These are phyloP conservation scores for Phytopythium helicoides DNA, from an alignment of 352 stramenopile genomes.

Conservation along the genomic window DNA sequence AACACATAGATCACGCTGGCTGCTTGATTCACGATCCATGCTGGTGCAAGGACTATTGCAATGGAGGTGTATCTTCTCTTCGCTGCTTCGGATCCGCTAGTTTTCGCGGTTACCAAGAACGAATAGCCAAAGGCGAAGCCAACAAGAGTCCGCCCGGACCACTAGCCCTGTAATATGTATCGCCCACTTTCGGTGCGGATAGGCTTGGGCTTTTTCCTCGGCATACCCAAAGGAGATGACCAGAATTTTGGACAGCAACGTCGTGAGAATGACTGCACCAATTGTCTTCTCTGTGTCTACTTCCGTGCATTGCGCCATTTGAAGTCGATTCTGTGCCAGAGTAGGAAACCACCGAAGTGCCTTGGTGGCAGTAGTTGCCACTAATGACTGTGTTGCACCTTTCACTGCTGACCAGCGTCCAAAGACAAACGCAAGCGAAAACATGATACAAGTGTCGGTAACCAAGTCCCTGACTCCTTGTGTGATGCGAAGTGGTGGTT, in stretches of 20 bases:
- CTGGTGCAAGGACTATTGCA: not conserved
- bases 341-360: not conserved
- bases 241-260: not conserved
- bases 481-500: not conserved
- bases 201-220: not conserved
- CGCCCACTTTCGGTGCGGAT: not conserved
- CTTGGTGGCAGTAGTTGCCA: not conserved
- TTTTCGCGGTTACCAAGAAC: not conserved
- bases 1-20: not conserved
- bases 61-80: not conserved
- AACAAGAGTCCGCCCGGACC: not conserved
- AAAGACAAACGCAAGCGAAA: constrained; percentile 1
- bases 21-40: not conserved
- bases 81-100: not conserved
- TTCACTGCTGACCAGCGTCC: constrained; percentile 1
- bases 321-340: not conserved
- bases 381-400: not conserved
- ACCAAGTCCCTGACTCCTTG: not conserved
- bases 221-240: not conserved
- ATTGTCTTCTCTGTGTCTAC: not conserved
- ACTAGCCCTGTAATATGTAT: not conserved
- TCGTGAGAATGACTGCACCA: not conserved
- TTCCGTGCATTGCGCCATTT: not conserved
- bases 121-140: constrained; percentile 1
- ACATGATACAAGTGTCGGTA: not conserved